Percentiles rank a stretch among this genome's conserved stretches.
Evolutionary conservation across 2,329 filamentous ascomycete species (phyloP).

Genomic region (Colletotrichum sp.): DNA sequence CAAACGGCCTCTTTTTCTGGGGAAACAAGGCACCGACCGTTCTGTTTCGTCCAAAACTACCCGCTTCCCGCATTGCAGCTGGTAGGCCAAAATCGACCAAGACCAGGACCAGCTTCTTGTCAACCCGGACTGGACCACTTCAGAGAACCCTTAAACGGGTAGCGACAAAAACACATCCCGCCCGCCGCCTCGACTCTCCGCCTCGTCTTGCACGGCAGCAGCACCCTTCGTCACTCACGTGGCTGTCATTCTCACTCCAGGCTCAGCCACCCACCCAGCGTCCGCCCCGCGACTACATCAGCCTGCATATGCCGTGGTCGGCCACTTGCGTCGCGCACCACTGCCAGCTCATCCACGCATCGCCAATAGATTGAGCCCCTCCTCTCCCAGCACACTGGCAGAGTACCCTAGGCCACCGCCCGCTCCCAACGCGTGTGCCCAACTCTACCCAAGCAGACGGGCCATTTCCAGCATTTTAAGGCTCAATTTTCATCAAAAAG

Average conservation of each 20-base stretch:
- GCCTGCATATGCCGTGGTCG: constrained; percentile 65
- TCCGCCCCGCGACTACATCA: constrained; percentile 51
- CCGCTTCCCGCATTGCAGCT: constrained; percentile 32
- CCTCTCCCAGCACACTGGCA: constrained; percentile 49
- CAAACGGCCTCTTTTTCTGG: constrained; percentile 33
- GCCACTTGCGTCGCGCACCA: constrained; percentile 56
- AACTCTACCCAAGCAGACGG: constrained; percentile 47
- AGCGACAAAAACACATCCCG: not conserved
- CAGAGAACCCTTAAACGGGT: not conserved
- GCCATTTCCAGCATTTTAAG: constrained; percentile 32
- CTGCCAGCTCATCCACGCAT: constrained; percentile 69
- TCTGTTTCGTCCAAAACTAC: constrained; percentile 37
- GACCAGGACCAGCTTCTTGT: not conserved
- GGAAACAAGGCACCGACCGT: constrained; percentile 31
- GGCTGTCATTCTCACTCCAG: constrained; percentile 42
- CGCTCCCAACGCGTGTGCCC: constrained; percentile 47
- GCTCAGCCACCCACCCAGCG: constrained; percentile 39
- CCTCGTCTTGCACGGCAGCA: constrained; percentile 5
- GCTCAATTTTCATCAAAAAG: constrained; percentile 31
- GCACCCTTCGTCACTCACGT: constrained; percentile 41
- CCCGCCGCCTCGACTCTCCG: not conserved
- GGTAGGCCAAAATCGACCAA: constrained; percentile 22
- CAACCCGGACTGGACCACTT: not conserved
- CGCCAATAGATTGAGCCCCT: constrained; percentile 60
- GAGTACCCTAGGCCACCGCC: constrained; percentile 50